Evolutionary conservation across 345 rosid genomes (phyloP), one percentile per base, ranked within the genome.

Genomic region (Toxicodendron radicans): DNA sequence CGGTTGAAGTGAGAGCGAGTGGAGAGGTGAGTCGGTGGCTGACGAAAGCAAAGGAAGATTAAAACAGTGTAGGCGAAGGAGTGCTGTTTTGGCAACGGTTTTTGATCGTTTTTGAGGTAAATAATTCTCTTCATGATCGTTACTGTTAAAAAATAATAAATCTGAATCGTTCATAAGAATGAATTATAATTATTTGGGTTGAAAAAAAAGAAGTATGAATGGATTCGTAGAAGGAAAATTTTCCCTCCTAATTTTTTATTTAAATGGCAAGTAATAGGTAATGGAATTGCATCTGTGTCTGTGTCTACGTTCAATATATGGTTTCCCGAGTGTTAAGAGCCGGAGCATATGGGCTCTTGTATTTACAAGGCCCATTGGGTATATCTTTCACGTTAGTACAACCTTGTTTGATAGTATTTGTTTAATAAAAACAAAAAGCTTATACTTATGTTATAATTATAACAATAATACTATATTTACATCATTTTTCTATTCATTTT

Each of bases 31-130:
- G 21, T 89, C 88, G 14, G 91, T 63, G 75, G 76, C 27, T 45
- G 85, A 27, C 48, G 86, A 91, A 70, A 83, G 18, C 75, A 94
- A 79, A 66, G 91, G 95, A 51, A 82, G 60, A 30, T 85, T 87
- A 72, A 89, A 71, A 59, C 41, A 79, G 20, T 58, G 85, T 16
- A 94, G 52, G 60, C 79, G 83, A 33, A 94, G 54, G 16, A 76
- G 48, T 4, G 91, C 97, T 24, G 83, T 76, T 75, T 77, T 81
- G 27, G 75, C 53, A 0, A 82, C 64, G 53, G 63, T 72, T 80
- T 72, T 84, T 52, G 77, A 68, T 77, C 83, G 83, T 23, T 76
- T 64, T 51, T 70, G 73, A 53, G 23, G 74, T 51, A 60, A 66
- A 78, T 41, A 23, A 77, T 71, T 63, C 60, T 30, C 79, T 48